phyloP scores from a whole-genome alignment of 495 filamentous ascomycete species.

The Podospora appendiculata region DNA sequence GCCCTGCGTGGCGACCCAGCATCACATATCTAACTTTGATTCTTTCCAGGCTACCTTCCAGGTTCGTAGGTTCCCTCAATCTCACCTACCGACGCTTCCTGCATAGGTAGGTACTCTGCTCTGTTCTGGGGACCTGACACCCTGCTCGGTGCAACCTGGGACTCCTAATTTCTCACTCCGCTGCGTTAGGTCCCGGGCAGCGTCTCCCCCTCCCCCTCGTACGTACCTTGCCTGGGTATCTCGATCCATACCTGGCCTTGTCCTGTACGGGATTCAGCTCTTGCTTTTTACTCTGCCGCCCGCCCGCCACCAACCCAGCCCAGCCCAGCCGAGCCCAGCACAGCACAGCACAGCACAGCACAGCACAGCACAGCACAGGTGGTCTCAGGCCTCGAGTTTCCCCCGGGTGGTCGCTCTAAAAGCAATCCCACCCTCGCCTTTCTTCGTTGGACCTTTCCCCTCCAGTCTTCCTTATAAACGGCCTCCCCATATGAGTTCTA shows the following conservation, averaged over 20 bases:
- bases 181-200: background rate
- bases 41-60: no score
- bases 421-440: conserved; percentile 3
- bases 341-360: no score
- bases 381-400: background rate
- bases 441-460: conserved; percentile 10
- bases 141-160: conserved; percentile 1
- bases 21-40: no score
- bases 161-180: conserved; percentile 17
- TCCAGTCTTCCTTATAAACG: conserved; percentile 13
- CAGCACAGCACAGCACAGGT: no score
- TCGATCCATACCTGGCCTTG: no score
- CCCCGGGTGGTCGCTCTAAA: conserved; percentile 7
- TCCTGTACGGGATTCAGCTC: conserved; percentile 1
- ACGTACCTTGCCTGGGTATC: no score
- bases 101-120: no score
- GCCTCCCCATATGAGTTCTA: conserved; percentile 48
- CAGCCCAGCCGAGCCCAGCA: no score
- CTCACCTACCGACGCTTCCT: no score
- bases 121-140: no score
- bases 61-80: no score
- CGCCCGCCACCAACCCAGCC: background rate
- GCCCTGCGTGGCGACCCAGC: no score
- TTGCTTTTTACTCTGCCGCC: conserved; percentile 5
- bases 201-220: background rate